Evolutionary conservation across 1,139 yeast genomes (phyloP).

Genomic region (Geotrichum histeridarum): DNA sequence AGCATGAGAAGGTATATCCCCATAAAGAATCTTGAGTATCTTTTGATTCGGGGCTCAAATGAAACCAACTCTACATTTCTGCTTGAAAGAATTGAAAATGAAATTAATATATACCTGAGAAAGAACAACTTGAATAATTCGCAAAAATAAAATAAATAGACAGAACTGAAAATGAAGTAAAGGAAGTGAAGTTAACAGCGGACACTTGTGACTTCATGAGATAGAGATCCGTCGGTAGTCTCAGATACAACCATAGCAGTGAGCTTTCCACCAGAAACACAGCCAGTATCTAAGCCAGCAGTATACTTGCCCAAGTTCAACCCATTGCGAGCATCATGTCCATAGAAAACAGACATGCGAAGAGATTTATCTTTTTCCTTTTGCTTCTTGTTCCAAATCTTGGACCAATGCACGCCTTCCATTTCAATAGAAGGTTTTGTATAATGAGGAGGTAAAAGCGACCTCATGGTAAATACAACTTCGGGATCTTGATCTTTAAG

Average conservation of each 20-base stretch:
- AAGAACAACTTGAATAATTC: background rate
- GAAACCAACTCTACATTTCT: no score
- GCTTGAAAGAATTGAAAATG: no score
- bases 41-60: no score
- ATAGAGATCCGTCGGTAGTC: constrained; percentile 5
- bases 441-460: constrained; percentile 54
- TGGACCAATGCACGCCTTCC: constrained; percentile 56
- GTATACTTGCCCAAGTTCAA: constrained; percentile 60
- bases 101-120: background rate
- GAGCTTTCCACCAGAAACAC: constrained; percentile 68
- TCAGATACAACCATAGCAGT: constrained; percentile 56
- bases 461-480: constrained; percentile 58
- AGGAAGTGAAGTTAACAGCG: background rate
- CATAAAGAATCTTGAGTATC: no score
- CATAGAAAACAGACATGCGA: constrained; percentile 64
- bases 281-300: constrained; percentile 77
- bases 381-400: constrained; percentile 54
- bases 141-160: background rate
- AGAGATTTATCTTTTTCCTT: constrained; percentile 28
- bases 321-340: constrained; percentile 85
- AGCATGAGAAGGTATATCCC: no score
- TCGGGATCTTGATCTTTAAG: constrained; percentile 57
- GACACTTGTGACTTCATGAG: constrained; percentile 10
- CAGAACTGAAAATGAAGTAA: background rate
- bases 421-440: constrained; percentile 51